Evolutionary conservation across 331 rosid genomes (phyloP), one percentile per base, ranked within the genome.

Genomic region (Rosa hybrid): DNA sequence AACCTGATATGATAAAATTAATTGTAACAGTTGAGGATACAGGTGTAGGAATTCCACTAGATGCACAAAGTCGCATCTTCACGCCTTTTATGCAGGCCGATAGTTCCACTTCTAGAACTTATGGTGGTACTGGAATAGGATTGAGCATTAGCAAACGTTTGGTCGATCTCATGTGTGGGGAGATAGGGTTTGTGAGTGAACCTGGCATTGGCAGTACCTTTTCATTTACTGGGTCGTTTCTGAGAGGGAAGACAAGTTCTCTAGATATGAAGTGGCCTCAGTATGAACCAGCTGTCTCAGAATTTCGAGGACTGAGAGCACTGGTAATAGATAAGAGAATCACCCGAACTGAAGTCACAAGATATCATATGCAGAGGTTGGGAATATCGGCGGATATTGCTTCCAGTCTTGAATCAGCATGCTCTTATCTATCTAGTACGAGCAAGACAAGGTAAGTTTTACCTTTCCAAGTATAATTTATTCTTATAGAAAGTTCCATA

Each of bases 111-210:
- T 95, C 99, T 10, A 87, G 99, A 82, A 87, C 91, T 18, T 93
- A 95, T 82, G 98, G 98, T 60, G 99, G 99, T 72, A 95, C 99
- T 39, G 98, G 99, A 86, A 95, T 95, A 60, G 99, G 99, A 72
- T 78, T 95, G 86, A 95, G 99, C 87, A 93, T 95, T 77, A 89
- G 99, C 75, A 86, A 89, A 84, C 84, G 99, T 84, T 83, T 95
- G 77, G 97, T 95, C 50, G 93, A 91, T 77, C 98, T 95, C 79
- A 93, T 93, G 99, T 82, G 90, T 84, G 99, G 99, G 74, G 98
- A 95, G 89, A 95, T 95, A 76, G 96, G 96, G 13, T 93, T 95
- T 89, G 99, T 80, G 63, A 95, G 99, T 50, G 89, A 91, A 83
- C 97, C 91, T 82, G 90, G 90, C 56, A 82, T 74, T 73, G 99